Evolutionary conservation across 495 filamentous ascomycete species (phyloP).

Genomic region (Lentithecium fluviatile): DNA sequence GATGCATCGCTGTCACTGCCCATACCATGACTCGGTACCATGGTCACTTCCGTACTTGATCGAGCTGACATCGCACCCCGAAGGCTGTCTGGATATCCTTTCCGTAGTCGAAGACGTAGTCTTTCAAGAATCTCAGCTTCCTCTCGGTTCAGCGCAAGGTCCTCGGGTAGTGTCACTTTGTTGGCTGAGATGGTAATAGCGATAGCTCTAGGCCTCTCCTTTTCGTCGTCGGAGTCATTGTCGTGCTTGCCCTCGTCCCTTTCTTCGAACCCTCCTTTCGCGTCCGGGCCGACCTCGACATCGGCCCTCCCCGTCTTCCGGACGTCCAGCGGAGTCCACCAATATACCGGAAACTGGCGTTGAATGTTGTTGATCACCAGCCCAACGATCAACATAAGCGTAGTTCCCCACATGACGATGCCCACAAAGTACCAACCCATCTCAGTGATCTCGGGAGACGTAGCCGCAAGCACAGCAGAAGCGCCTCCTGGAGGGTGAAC

Average conservation of each 20-base stretch:
- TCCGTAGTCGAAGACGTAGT: conserved; percentile 14
- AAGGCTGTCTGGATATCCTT: not conserved
- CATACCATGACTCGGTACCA: not conserved
- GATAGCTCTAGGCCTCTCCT: conserved; percentile 8
- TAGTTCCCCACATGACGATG: conserved; percentile 63
- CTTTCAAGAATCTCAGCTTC: conserved; percentile 27
- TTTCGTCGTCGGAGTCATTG: not conserved
- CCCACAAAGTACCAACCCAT: conserved; percentile 76
- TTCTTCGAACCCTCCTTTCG: conserved; percentile 6
- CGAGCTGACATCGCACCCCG: not conserved
- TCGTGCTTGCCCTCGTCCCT: not conserved
- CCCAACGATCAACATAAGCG: conserved; percentile 64
- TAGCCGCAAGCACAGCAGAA: conserved; percentile 75
- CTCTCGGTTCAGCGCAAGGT: conserved; percentile 22
- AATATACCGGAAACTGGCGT: conserved; percentile 74
- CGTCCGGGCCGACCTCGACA: conserved; percentile 7
- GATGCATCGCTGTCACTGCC: conserved; percentile 1
- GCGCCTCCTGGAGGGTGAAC: conserved; percentile 88
- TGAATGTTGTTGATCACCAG: conserved; percentile 75
- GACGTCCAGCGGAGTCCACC: conserved; percentile 59
- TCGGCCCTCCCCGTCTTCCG: conserved; percentile 31
- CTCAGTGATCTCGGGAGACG: conserved; percentile 52
- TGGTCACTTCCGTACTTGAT: conserved; percentile 7
- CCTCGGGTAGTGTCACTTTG: conserved; percentile 15
- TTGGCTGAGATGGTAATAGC: not conserved